phyloP scores from a whole-genome alignment of 78 protist species.

The Monosiga brevicollis region DNA sequence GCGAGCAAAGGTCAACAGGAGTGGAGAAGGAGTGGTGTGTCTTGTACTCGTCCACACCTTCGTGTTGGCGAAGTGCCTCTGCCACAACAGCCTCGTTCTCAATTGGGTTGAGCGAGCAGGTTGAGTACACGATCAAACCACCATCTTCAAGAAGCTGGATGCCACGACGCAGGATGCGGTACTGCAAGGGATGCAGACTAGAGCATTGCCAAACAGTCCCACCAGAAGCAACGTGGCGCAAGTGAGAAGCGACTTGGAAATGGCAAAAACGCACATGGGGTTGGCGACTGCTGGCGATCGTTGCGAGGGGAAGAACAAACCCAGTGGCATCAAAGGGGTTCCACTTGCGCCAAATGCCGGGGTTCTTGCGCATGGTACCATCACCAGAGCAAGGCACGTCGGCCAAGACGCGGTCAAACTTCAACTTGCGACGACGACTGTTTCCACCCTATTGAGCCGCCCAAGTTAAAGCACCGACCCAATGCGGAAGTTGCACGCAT shows the following conservation, averaged over 20 bases:
- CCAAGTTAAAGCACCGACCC: no score
- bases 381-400: constrained; percentile 97
- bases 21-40: no score
- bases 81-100: constrained; percentile 97
- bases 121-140: constrained; percentile 90
- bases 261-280: no score
- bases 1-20: neutral
- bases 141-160: constrained; percentile 67
- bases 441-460: no score
- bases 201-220: no score
- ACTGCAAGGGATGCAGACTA: constrained; percentile 63
- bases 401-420: constrained; percentile 76
- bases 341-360: constrained; percentile 81
- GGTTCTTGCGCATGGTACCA: constrained; percentile 94
- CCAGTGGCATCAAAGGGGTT: constrained; percentile 1
- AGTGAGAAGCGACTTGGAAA: neutral
- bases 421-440: no score
- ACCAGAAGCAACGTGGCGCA: neutral
- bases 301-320: no score
- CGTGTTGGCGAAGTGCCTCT: constrained; percentile 33
- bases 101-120: constrained; percentile 94
- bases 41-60: constrained; percentile 11
- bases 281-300: no score
- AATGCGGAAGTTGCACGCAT: no score
- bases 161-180: constrained; percentile 66